These are phyloP conservation scores for Termitomyces bulborhizus DNA, from an alignment of 768 basidiomycete species.

Conservation along the genomic window DNA sequence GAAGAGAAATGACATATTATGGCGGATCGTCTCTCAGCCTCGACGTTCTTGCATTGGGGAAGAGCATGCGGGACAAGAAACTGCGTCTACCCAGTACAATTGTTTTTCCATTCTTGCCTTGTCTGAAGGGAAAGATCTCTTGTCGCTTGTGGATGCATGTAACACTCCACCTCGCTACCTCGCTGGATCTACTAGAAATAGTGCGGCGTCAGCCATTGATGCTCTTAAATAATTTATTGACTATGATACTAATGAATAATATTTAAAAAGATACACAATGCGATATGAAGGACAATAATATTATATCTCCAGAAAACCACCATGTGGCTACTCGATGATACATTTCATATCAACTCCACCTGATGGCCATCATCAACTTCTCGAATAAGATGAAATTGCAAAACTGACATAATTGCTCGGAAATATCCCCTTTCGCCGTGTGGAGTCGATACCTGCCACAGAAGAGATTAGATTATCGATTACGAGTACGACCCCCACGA, in stretches of 20 bases:
- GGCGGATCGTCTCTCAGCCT: neutral
- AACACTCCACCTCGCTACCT: no score
- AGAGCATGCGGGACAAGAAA: no score
- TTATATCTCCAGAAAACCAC: neutral
- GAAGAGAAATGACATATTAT: neutral
- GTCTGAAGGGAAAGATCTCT: neutral
- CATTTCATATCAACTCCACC: conserved; percentile 35
- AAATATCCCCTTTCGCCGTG: conserved; percentile 72
- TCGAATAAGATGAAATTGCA: conserved; percentile 6
- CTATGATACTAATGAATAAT: neutral
- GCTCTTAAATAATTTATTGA: neutral
- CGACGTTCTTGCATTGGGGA: no score
- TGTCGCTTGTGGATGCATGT: no score
- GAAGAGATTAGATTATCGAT: conserved; percentile 12
- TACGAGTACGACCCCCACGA: conserved; percentile 11
- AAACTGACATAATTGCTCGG: conserved; percentile 81
- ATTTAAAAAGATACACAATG: neutral
- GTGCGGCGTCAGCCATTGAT: neutral
- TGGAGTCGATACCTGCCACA: conserved; percentile 48
- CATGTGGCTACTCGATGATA: neutral
- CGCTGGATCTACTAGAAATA: no score
- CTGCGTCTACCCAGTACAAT: neutral
- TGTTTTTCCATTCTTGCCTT: no score
- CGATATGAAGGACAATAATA: neutral
- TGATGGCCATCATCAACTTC: conserved; percentile 19